Percentiles rank a stretch among this genome's conserved stretches.
These are phyloP conservation scores for Starmerella kuoi DNA, from an alignment of 805 yeast species.

Conservation along the genomic window DNA sequence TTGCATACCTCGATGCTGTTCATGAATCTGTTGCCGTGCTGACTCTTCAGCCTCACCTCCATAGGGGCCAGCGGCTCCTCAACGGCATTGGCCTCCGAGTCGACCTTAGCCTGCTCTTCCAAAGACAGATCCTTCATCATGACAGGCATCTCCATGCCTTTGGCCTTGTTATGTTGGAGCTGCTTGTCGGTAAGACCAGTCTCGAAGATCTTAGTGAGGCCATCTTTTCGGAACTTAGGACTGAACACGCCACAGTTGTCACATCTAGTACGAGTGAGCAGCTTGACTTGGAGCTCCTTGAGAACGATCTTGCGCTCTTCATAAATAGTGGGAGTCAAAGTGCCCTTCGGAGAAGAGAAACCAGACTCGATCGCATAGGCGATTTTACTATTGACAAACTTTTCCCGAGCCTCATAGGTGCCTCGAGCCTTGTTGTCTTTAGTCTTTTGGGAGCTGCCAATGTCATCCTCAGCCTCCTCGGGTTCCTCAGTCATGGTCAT, in stretches of 20 bases:
- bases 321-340: conserved; percentile 68
- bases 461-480: conserved; percentile 21
- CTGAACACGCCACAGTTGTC: conserved; percentile 94
- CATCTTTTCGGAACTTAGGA: conserved; percentile 90
- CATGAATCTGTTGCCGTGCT: conserved; percentile 70
- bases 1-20: conserved; percentile 79
- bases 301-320: conserved; percentile 71
- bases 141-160: conserved; percentile 63
- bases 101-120: conserved; percentile 19
- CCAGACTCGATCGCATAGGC: conserved; percentile 67
- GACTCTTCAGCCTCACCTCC: conserved; percentile 35
- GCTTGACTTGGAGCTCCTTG: conserved; percentile 60
- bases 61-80: conserved; percentile 30
- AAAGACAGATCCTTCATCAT: conserved; percentile 38
- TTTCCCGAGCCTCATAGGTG: conserved; percentile 48
- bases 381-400: conserved; percentile 60
- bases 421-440: conserved; percentile 29
- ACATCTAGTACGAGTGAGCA: conserved; percentile 73
- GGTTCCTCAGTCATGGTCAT: too few species aligned
- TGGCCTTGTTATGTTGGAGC: conserved; percentile 58
- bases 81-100: conserved; percentile 28
- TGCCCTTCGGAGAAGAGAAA: conserved; percentile 51
- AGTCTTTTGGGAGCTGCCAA: conserved; percentile 33
- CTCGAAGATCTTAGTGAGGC: conserved; percentile 84
- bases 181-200: conserved; percentile 75